A percentile compares a stretch with the other conserved stretches of the same genome.
phyloP scores from a whole-genome alignment of 2,329 filamentous ascomycete genomes.

The Neophaeococcomyces aloes region DNA sequence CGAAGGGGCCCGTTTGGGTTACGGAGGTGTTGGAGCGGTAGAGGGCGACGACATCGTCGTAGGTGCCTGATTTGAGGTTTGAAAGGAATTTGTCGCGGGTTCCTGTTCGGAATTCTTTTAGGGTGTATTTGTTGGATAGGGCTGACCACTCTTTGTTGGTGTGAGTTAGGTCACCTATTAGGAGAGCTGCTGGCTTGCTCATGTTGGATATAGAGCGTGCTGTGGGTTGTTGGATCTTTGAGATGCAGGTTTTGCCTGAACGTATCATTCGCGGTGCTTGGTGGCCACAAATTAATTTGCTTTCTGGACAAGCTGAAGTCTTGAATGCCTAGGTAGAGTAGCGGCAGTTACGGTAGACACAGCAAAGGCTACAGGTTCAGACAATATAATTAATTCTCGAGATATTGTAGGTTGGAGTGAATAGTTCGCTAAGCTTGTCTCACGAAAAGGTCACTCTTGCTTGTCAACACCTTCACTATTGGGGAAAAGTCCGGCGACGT shows the following conservation, averaged over 20 bases:
- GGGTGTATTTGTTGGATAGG: conserved; percentile 29
- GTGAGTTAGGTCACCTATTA: conserved; percentile 36
- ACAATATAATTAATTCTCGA: not conserved
- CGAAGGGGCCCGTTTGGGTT: conserved; percentile 38
- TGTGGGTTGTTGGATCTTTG: conserved; percentile 1
- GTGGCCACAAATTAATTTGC: not conserved
- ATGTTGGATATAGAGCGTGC: conserved; percentile 11
- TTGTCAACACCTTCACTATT: too few relatives aligned
- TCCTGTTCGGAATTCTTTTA: conserved; percentile 45
- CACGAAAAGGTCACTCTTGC: too few relatives aligned
- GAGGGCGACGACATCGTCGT: conserved; percentile 45
- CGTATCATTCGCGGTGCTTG: not conserved
- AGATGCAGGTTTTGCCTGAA: not conserved
- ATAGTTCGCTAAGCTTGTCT: too few relatives aligned
- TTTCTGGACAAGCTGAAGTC: too few relatives aligned
- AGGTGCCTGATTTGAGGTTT: conserved; percentile 44
- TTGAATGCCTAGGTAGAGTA: too few relatives aligned
- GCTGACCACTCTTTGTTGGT: conserved; percentile 35
- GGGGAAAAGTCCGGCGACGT: too few relatives aligned
- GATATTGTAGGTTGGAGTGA: too few relatives aligned
- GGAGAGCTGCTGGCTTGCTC: conserved; percentile 28
- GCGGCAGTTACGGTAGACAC: too few relatives aligned
- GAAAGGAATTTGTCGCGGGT: conserved; percentile 46
- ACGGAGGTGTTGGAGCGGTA: conserved; percentile 51
- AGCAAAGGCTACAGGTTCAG: conserved; percentile 4